These are phyloP conservation scores for Sugiyamaella japonica DNA, from an alignment of 1,139 yeast genomes.

Conservation along the genomic window DNA sequence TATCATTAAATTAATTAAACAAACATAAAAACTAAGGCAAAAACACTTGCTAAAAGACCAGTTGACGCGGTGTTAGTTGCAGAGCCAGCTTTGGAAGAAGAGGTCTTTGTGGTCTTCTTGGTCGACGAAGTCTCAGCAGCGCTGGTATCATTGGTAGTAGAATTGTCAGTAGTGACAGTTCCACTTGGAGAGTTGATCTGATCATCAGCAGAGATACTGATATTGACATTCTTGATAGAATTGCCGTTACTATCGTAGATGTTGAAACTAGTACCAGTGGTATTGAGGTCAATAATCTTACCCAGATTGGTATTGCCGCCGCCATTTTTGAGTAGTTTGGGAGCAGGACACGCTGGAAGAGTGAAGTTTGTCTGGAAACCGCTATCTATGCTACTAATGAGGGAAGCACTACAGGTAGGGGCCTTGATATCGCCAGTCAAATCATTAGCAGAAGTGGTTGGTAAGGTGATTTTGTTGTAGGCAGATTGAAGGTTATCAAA, in stretches of 20 bases:
- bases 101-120: constrained; percentile 18
- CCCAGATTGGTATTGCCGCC: constrained; percentile 54
- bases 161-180: constrained; percentile 21
- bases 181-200: constrained; percentile 34
- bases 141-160: constrained; percentile 17
- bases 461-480: constrained; percentile 45
- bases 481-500: constrained; percentile 56
- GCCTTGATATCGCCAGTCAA: constrained; percentile 38
- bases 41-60: constrained; percentile 26
- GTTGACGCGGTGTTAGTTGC: constrained; percentile 20
- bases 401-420: constrained; percentile 48
- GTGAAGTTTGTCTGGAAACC: constrained; percentile 43
- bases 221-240: constrained; percentile 50
- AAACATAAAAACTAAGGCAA: constrained; percentile 28
- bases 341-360: constrained; percentile 46
- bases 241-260: constrained; percentile 55
- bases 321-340: constrained; percentile 50
- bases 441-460: constrained; percentile 39
- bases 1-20: constrained; percentile 16
- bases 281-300: constrained; percentile 44
- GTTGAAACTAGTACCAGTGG: constrained; percentile 46
- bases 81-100: constrained; percentile 26
- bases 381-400: constrained; percentile 40
- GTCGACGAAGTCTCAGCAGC: constrained; percentile 12
- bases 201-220: constrained; percentile 31